Conservation (phyloP, 495 filamentous ascomycete species). For the Penicillium daleae region DNA sequence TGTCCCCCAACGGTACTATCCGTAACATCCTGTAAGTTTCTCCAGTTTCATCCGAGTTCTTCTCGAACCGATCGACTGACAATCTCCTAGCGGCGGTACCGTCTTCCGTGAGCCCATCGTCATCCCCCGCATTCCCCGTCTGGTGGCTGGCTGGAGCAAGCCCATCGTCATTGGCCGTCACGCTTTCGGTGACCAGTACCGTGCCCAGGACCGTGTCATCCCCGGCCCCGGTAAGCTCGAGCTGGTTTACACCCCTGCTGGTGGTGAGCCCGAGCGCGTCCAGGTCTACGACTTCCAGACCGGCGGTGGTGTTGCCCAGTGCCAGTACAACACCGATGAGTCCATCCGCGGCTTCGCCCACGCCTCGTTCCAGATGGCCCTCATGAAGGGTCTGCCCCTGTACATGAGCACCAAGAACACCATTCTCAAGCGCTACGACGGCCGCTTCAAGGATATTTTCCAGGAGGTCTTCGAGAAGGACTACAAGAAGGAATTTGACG, state of each 20-base stretch:
- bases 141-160: constrained; percentile 96
- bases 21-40: constrained; percentile 74
- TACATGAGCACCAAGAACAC: constrained; percentile 99
- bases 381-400: constrained; percentile 82
- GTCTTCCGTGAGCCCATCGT: constrained; percentile 99
- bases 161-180: constrained; percentile 98
- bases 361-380: constrained; percentile 90
- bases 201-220: constrained; percentile 86
- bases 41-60: background rate
- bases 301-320: constrained; percentile 85
- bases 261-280: constrained; percentile 81
- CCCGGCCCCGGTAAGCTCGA: constrained; percentile 81
- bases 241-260: constrained; percentile 88
- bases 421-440: constrained; percentile 98
- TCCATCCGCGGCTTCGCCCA: constrained; percentile 94
- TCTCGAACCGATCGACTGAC: constrained; percentile 9
- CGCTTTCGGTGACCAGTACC: constrained; percentile 98
- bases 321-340: constrained; percentile 97
- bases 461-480: constrained; percentile 89
- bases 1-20: constrained; percentile 97
- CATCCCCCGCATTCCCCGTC: constrained; percentile 85
- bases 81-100: constrained; percentile 70
- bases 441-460: constrained; percentile 99
- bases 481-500: constrained; percentile 88
- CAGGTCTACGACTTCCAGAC: constrained; percentile 85